These are phyloP conservation scores for Gonapodya sp. DNA, from an alignment of 192 early-diverging fungal genomes.

Conservation along the genomic window DNA sequence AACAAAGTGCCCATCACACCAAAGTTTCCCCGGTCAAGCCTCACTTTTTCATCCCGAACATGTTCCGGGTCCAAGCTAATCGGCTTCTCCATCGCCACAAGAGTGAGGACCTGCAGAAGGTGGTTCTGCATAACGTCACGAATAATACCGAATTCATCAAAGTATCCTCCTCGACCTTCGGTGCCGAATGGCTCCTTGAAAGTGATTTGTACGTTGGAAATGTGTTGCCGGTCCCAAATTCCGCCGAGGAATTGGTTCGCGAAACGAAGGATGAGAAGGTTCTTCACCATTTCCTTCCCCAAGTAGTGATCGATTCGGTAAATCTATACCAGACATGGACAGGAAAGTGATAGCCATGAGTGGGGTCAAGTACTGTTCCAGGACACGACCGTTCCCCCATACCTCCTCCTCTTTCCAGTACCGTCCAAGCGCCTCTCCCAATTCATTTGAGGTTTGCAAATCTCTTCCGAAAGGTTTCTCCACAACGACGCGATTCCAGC, in stretches of 20 bases:
- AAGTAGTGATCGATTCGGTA: slow-evolving; percentile 99
- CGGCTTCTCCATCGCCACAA: slow-evolving; percentile 93
- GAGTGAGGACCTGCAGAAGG: slow-evolving; percentile 82
- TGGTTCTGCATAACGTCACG: slow-evolving; percentile 83
- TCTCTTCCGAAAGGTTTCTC: slow-evolving; percentile 98
- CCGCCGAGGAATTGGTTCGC: slow-evolving; percentile 90
- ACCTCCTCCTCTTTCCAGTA: slow-evolving; percentile 84
- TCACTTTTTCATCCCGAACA: slow-evolving; percentile 84
- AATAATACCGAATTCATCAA: slow-evolving; percentile 98
- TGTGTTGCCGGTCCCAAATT: slow-evolving; percentile 80
- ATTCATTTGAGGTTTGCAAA: slow-evolving; percentile 64
- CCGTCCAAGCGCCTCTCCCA: slow-evolving; percentile 59
- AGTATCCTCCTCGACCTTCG: slow-evolving; percentile 67
- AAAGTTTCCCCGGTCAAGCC: not conserved
- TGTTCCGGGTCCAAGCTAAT: slow-evolving; percentile 78
- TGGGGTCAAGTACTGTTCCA: too few relatives aligned
- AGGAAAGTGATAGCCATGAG: not conserved
- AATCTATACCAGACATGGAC: slow-evolving; percentile 36
- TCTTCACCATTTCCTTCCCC: slow-evolving; percentile 99
- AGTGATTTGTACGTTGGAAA: slow-evolving; percentile 91
- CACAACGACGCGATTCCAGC: slow-evolving; percentile 77
- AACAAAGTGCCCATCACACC: not conserved
- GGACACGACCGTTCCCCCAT: slow-evolving; percentile 10
- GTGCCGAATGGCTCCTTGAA: slow-evolving; percentile 98
- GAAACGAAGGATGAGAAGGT: slow-evolving; percentile 85